Evolutionary conservation across 1,139 yeast genomes (phyloP).

Genomic region (Blastobotrys raffinosifermentans): DNA sequence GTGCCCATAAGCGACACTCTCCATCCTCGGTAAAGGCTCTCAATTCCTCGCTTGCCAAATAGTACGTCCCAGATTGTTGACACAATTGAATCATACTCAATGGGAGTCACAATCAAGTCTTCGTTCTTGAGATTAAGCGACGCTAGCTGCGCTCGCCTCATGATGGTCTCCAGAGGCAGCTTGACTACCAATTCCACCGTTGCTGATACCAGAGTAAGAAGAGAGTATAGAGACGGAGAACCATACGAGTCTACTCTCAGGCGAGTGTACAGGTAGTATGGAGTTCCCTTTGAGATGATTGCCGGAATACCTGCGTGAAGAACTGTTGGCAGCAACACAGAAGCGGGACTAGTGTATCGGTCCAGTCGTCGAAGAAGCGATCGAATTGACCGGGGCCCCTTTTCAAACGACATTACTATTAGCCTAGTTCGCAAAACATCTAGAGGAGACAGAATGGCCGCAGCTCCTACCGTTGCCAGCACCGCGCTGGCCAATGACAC

Average conservation of each 20-base stretch:
- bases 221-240: constrained; percentile 56
- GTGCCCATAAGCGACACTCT: constrained; percentile 74
- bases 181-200: constrained; percentile 64
- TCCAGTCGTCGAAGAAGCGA: constrained; percentile 36
- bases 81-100: constrained; percentile 44
- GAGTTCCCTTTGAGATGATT: constrained; percentile 63
- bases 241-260: constrained; percentile 66
- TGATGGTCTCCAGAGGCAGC: constrained; percentile 81
- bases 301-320: constrained; percentile 59
- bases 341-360: constrained; percentile 51
- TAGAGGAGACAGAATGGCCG: constrained; percentile 72
- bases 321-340: constrained; percentile 48
- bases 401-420: constrained; percentile 51
- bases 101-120: constrained; percentile 31
- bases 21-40: constrained; percentile 81
- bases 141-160: constrained; percentile 75
- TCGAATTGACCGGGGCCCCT: constrained; percentile 34
- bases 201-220: constrained; percentile 48
- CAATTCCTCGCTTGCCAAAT: constrained; percentile 37
- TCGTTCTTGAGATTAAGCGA: constrained; percentile 38
- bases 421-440: constrained; percentile 75
- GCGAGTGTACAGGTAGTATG: constrained; percentile 59
- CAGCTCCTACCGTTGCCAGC: constrained; percentile 66
- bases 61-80: constrained; percentile 46
- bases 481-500: constrained; percentile 62